These are phyloP conservation scores for Lactifluus hygrophoroides DNA, from an alignment of 768 basidiomycete genomes.

Conservation along the genomic window DNA sequence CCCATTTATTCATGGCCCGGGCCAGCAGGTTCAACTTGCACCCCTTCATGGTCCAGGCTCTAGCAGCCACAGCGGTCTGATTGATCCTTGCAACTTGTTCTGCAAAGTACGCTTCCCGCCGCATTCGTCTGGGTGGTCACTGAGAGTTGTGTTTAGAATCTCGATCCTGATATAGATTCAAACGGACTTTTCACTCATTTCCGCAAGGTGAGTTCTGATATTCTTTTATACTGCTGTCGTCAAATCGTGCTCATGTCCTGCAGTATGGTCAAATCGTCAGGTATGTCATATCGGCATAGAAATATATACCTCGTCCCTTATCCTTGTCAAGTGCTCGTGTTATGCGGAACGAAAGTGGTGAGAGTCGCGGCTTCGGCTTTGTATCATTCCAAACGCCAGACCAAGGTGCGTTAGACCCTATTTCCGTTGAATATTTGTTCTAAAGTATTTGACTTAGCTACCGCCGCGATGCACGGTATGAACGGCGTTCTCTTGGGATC, in stretches of 20 bases:
- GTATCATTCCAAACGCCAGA: conserved; percentile 80
- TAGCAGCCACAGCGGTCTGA: conserved; percentile 75
- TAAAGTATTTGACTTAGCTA: conserved; percentile 35
- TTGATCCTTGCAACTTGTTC: conserved; percentile 86
- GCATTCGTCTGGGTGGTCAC: conserved; percentile 6
- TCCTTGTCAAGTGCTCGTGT: conserved; percentile 64
- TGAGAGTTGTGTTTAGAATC: conserved; percentile 44
- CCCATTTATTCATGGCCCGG: conserved; percentile 76
- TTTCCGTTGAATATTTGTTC: conserved; percentile 1
- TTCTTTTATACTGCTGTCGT: background rate
- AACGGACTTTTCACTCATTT: conserved; percentile 80
- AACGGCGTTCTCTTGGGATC: conserved; percentile 63
- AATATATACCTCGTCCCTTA: background rate
- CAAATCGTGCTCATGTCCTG: background rate
- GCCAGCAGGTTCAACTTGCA: conserved; percentile 83
- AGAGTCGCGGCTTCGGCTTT: conserved; percentile 85
- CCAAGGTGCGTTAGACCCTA: conserved; percentile 41
- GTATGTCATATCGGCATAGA: conserved; percentile 30
- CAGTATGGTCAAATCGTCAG: conserved; percentile 88
- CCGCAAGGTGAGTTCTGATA: conserved; percentile 46
- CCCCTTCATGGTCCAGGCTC: conserved; percentile 69
- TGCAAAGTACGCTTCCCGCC: conserved; percentile 52
- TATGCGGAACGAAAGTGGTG: conserved; percentile 78
- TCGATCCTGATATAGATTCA: conserved; percentile 79
- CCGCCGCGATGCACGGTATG: conserved; percentile 70